Evolutionary conservation across 2,329 filamentous ascomycete species (phyloP).

Genomic region (Neofusicoccum ribis): DNA sequence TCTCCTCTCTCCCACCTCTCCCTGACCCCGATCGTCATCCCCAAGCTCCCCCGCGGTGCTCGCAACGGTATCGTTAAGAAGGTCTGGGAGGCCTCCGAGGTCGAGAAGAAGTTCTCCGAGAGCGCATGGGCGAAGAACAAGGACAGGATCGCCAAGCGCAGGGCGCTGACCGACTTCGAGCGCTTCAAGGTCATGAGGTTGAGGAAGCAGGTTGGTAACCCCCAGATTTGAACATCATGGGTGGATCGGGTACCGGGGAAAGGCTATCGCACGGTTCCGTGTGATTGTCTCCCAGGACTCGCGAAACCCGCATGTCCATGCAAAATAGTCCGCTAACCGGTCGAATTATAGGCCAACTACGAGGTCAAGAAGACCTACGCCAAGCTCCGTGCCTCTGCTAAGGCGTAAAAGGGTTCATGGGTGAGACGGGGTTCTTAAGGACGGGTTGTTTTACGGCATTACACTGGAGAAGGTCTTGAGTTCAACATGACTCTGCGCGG

Average conservation of each 20-base stretch:
- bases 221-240: neutral
- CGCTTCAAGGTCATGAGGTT: constrained; percentile 99
- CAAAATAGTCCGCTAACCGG: neutral
- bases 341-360: constrained; percentile 67
- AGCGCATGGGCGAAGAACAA: constrained; percentile 94
- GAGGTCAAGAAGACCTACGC: constrained; percentile 95
- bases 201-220: constrained; percentile 85
- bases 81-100: constrained; percentile 85
- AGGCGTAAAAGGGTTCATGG: constrained; percentile 37
- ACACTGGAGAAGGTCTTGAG: constrained; percentile 34
- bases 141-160: constrained; percentile 80
- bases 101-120: constrained; percentile 91
- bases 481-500: constrained; percentile 24
- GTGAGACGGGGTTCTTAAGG: constrained; percentile 20
- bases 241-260: neutral
- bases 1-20: constrained; percentile 79
- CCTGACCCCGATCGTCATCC: constrained; percentile 85
- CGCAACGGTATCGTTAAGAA: constrained; percentile 82
- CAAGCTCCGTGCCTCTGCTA: constrained; percentile 62
- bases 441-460: constrained; percentile 21
- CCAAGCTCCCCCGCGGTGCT: constrained; percentile 80
- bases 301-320: no score
- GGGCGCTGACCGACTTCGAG: constrained; percentile 95
- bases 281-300: neutral
- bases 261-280: neutral